phyloP scores from a whole-genome alignment of 257 asterid genomes.

The Oldenlandia corymbosa region DNA sequence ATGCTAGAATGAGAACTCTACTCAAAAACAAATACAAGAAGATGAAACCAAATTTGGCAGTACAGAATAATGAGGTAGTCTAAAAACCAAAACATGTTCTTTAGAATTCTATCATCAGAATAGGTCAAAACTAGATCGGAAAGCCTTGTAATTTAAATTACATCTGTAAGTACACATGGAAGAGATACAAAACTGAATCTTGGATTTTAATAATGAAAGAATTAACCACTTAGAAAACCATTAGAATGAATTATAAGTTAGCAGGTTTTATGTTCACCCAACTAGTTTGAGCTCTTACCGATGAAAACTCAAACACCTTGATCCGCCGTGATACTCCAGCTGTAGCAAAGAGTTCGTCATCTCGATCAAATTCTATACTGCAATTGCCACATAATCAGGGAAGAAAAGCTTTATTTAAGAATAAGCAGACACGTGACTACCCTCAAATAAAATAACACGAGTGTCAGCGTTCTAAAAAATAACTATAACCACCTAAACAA shows the following conservation, averaged over 20 bases:
- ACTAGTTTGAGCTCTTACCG: conserved; percentile 24
- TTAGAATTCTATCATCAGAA: neutral
- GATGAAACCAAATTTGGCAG: neutral
- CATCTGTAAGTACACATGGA: neutral
- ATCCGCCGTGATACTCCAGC: conserved; percentile 55
- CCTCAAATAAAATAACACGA: too few relatives aligned
- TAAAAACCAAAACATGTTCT: neutral
- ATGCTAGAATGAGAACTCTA: neutral
- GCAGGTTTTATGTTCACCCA: neutral
- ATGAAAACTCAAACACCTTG: conserved; percentile 47
- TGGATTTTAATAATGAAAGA: neutral
- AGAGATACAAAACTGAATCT: too few relatives aligned
- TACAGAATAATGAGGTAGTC: too few relatives aligned
- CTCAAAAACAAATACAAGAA: neutral
- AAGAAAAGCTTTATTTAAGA: too few relatives aligned
- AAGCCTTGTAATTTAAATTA: neutral
- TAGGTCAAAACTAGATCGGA: neutral
- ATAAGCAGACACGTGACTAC: neutral
- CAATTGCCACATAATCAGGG: neutral
- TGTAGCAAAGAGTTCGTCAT: conserved; percentile 52
- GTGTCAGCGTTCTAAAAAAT: neutral
- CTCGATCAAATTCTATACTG: conserved; percentile 41
- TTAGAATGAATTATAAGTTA: neutral
- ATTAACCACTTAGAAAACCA: neutral
- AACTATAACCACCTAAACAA: neutral